Evolutionary conservation across 176 grass and related monocot species (phyloP).

Genomic region (Ampelocalamus luodianensis): DNA sequence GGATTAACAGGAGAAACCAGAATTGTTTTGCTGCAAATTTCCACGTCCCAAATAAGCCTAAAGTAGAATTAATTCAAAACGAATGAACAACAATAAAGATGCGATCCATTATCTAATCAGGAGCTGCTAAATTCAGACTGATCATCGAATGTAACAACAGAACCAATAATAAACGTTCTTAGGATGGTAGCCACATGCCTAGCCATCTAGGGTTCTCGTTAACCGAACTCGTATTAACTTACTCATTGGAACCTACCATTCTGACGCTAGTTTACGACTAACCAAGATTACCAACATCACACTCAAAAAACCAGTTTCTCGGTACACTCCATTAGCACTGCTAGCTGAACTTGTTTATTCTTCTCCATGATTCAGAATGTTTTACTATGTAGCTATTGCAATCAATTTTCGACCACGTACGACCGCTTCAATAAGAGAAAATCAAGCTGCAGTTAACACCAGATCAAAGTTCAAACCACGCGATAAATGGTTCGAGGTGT

Average conservation of each 20-base stretch:
- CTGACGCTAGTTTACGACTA: background rate
- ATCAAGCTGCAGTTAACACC: background rate
- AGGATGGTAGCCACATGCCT: background rate
- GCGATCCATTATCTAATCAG: background rate
- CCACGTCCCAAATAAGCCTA: background rate
- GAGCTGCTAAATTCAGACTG: background rate
- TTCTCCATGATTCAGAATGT: background rate
- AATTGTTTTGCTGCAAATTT: background rate
- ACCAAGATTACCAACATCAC: background rate
- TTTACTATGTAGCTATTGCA: background rate
- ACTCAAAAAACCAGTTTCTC: no score
- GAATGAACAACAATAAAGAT: background rate
- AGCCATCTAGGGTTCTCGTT: constrained; percentile 15
- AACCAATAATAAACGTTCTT: background rate
- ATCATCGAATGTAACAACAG: background rate
- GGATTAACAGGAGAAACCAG: no score
- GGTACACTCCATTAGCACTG: background rate
- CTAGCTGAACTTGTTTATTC: background rate
- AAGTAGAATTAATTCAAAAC: background rate
- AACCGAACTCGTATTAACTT: background rate
- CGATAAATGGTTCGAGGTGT: background rate
- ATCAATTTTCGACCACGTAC: background rate
- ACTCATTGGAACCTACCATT: background rate
- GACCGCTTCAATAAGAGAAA: background rate
- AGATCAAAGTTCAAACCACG: background rate